Evolutionary conservation across 2,329 filamentous ascomycete genomes (phyloP).

Genomic region (Neopestalotiopsis sp.): DNA sequence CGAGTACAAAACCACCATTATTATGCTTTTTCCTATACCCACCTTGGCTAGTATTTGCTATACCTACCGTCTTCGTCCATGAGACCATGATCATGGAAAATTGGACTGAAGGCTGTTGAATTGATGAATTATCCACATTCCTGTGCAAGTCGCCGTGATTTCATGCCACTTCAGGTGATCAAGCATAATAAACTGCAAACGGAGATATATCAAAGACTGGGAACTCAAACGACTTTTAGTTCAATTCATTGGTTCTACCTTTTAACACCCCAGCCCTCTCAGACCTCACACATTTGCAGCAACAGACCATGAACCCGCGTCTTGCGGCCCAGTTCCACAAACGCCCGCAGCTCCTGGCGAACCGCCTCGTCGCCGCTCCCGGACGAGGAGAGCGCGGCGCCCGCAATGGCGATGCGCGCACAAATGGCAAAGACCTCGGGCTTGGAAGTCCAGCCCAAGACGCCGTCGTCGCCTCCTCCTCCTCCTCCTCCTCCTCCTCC

Average conservation of each 20-base stretch:
- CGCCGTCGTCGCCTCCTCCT: constrained; percentile 55
- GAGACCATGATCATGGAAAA: background rate
- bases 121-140: too few relatives aligned
- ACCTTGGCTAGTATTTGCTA: background rate
- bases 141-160: background rate
- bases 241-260: too few relatives aligned
- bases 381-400: constrained; percentile 37
- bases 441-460: constrained; percentile 75
- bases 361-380: constrained; percentile 19
- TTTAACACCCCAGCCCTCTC: too few relatives aligned
- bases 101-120: background rate
- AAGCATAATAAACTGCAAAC: too few relatives aligned
- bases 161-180: too few relatives aligned
- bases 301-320: constrained; percentile 33
- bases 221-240: background rate
- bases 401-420: constrained; percentile 49
- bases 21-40: background rate
- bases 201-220: too few relatives aligned
- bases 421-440: constrained; percentile 70
- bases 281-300: constrained; percentile 30
- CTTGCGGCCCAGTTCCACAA: constrained; percentile 28
- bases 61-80: background rate
- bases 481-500: too few relatives aligned
- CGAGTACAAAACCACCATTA: background rate
- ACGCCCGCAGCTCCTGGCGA: constrained; percentile 27